These are phyloP conservation scores for Jimgerdemannia lactiflua DNA, from an alignment of 192 early-diverging fungal genomes.

Conservation along the genomic window DNA sequence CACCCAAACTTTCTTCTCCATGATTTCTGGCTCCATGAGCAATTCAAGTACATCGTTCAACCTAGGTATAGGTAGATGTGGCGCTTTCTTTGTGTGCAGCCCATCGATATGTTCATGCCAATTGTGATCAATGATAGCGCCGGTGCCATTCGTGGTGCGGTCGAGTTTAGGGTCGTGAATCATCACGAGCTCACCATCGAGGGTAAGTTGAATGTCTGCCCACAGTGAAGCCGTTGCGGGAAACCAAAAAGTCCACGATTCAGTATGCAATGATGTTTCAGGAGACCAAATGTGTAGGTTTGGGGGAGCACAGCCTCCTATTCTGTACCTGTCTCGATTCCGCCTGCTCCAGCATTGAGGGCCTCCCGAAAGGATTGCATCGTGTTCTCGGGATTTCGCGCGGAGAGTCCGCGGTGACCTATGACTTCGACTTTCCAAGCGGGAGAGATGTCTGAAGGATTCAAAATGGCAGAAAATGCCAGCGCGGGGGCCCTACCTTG, in stretches of 20 bases:
- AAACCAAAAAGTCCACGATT: neutral
- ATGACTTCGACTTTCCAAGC: conserved; percentile 20
- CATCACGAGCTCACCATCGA: conserved; percentile 52
- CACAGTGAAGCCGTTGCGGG: too few relatives aligned
- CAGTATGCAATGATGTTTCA: too few relatives aligned
- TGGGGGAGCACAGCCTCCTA: neutral
- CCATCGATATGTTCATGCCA: conserved; percentile 52
- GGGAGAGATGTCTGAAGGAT: too few relatives aligned
- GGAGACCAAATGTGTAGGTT: too few relatives aligned
- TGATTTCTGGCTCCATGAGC: conserved; percentile 33
- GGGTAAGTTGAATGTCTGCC: conserved; percentile 47
- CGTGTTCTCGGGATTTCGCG: conserved; percentile 52
- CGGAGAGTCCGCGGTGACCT: conserved; percentile 46
- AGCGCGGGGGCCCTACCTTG: too few relatives aligned
- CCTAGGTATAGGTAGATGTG: conserved; percentile 40
- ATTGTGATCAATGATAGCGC: conserved; percentile 27
- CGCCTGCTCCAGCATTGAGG: conserved; percentile 43
- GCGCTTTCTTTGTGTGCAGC: conserved; percentile 39
- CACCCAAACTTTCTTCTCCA: conserved; percentile 39
- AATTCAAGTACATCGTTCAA: conserved; percentile 46
- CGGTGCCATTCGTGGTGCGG: conserved; percentile 47
- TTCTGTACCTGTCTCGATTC: conserved; percentile 42
- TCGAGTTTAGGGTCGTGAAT: conserved; percentile 52
- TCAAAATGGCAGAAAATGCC: too few relatives aligned
- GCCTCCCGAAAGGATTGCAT: conserved; percentile 50